Percentiles rank a stretch among this genome's conserved stretches.
Conservation (phyloP, 2,329 filamentous ascomycete species). For the Pestalotiopsis sp. region DNA sequence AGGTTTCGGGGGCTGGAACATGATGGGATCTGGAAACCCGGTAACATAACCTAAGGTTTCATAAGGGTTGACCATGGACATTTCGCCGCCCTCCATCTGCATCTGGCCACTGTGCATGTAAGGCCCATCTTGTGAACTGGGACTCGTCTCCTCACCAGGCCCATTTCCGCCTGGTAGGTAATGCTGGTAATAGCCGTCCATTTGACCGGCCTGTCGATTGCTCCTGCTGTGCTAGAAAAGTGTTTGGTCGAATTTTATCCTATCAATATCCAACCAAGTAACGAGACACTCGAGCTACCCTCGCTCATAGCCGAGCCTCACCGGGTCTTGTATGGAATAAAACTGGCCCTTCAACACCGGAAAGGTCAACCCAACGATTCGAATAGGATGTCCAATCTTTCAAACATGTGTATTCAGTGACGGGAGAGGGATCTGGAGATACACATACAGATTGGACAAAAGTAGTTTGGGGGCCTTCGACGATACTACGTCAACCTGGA, state of each 20-base stretch:
- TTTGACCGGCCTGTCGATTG: conserved; percentile 27
- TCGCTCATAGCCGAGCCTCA: background rate
- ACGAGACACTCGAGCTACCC: background rate
- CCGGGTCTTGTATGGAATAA: background rate
- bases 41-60: conserved; percentile 52
- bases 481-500: background rate
- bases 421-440: background rate
- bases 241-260: background rate
- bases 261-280: background rate
- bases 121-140: conserved; percentile 42
- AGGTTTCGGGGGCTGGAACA: conserved; percentile 50
- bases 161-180: conserved; percentile 57
- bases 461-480: background rate
- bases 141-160: conserved; percentile 36
- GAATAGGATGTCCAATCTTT: background rate
- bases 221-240: conserved; percentile 15
- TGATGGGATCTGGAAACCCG: conserved; percentile 51
- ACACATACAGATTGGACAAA: background rate
- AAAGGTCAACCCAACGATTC: background rate
- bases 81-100: conserved; percentile 29
- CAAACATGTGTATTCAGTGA: background rate
- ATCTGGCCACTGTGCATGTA: conserved; percentile 35
- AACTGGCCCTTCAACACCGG: background rate
- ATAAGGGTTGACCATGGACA: conserved; percentile 45
- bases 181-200: conserved; percentile 58